Conservation (phyloP, 164 flowering plant genomes). For the Vitis rupestris region DNA sequence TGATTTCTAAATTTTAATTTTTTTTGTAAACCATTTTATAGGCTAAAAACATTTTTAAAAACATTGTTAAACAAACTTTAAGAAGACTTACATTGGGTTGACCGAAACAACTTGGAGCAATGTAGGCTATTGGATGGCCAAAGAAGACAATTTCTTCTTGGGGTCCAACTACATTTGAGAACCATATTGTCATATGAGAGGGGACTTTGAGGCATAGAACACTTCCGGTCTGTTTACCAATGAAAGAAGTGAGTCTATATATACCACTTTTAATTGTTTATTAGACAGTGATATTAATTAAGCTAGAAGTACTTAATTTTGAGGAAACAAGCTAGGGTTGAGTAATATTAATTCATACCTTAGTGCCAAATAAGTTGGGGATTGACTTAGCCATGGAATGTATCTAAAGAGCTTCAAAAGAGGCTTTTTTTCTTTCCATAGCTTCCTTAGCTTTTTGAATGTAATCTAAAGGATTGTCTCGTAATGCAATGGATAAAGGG, state of each 20-base stretch:
- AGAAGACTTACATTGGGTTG: constrained; percentile 39
- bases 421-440: constrained; percentile 63
- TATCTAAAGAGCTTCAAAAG: constrained; percentile 49
- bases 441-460: constrained; percentile 55
- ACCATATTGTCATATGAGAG: constrained; percentile 30
- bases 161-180: constrained; percentile 51
- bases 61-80: not conserved
- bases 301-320: no score
- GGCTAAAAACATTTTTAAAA: no score
- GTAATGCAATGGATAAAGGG: constrained; percentile 45
- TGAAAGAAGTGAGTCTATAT: no score
- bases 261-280: no score
- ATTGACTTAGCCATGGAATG: constrained; percentile 24
- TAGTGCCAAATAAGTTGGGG: constrained; percentile 45
- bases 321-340: no score
- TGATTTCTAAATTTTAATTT: no score
- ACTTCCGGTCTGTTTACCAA: constrained; percentile 26
- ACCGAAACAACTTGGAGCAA: constrained; percentile 42
- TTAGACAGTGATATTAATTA: no score
- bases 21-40: no score
- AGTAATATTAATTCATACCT: constrained; percentile 29
- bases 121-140: constrained; percentile 36
- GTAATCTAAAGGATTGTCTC: constrained; percentile 58
- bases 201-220: constrained; percentile 25
- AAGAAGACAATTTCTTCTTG: constrained; percentile 40